A percentile compares a stretch with the other conserved stretches of the same genome.
Conservation (phyloP, 192 early-diverging fungal species). For the Piromyces finnis region DNA sequence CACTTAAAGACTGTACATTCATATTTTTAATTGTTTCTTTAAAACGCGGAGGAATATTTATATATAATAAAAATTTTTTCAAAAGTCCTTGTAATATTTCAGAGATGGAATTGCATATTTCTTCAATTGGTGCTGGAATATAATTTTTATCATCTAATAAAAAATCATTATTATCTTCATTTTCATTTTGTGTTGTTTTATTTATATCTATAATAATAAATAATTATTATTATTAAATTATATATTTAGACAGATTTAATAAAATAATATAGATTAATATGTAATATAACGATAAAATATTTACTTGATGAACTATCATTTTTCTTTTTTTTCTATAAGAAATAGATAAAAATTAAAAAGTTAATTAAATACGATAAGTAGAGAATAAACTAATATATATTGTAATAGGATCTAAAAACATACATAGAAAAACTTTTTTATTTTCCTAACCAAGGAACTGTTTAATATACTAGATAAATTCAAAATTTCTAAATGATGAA, state of each 20-base stretch:
- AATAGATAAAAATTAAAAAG: too few species aligned
- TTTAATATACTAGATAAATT: neutral
- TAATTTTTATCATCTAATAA: neutral
- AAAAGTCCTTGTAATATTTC: neutral
- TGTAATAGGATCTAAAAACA: neutral
- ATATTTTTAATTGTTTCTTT: neutral
- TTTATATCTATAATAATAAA: too few species aligned
- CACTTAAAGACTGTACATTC: neutral
- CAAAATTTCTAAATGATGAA: neutral
- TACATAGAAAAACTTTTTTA: neutral
- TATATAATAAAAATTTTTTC: neutral
- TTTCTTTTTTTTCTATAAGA: too few species aligned
- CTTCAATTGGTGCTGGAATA: neutral
- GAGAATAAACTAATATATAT: too few species aligned
- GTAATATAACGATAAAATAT: too few species aligned
- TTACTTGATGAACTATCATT: too few species aligned
- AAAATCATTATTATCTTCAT: neutral
- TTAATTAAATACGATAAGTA: too few species aligned
- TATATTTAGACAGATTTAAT: too few species aligned
- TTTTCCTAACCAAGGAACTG: neutral
- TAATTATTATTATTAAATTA: too few species aligned
- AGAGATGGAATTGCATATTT: neutral
- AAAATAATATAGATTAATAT: too few species aligned
- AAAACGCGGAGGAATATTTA: neutral
- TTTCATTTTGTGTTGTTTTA: too few species aligned